Base-by-base conservation (phyloP, 1,284 basidiomycete genomes). In the Marasmius fiardii region DNA sequence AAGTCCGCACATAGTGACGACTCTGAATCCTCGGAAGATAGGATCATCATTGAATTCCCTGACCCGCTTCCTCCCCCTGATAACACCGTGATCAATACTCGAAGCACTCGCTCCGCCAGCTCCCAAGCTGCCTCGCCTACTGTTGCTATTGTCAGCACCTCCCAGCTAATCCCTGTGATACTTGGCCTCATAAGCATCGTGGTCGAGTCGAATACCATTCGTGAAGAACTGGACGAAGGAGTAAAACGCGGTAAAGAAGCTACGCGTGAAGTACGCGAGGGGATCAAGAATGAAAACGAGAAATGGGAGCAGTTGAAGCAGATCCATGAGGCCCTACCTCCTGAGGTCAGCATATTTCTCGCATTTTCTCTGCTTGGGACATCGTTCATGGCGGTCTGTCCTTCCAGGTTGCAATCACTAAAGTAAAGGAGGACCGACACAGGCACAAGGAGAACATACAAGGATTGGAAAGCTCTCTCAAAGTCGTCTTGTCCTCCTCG, bases 131-230 rank as follows among this genome's bases (percentile, higher is more conserved):
- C 58, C 18, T 54, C 73, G 18, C 62, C 68, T 34, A 70, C 11
- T 2, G 18, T 49, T 14, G 14, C 10, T 3, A 49, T 87, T 50
- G 68, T 74, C 5, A 71, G 74, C 48, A 75, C 87, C 0, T 75
- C 76, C 2, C 88, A 91, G 63, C 74, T 91, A 59, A 70, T 91
- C 14, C 87, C 87, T 24, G 75, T 88, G 18, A 63, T 91, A 34
- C 60, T 74, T 2, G 76, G 79, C 1, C 71, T 92, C n/a, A 74
- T 86, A 16, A 75, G 86, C 45, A 68, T 69, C 6, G 75, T 73
- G 0, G 61, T 83, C 8, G 67, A 75, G 39, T 77, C 83, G 5
- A 67, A 74, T 34, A 64, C 65, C 7, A 69, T 86, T n/a, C 78
- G 79, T 12, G 75, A 78, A 26, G 84, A 83, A 56, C 67, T 90